Evolutionary conservation across 495 filamentous ascomycete genomes (phyloP).

Genomic region (Cladorrhinum samala): DNA sequence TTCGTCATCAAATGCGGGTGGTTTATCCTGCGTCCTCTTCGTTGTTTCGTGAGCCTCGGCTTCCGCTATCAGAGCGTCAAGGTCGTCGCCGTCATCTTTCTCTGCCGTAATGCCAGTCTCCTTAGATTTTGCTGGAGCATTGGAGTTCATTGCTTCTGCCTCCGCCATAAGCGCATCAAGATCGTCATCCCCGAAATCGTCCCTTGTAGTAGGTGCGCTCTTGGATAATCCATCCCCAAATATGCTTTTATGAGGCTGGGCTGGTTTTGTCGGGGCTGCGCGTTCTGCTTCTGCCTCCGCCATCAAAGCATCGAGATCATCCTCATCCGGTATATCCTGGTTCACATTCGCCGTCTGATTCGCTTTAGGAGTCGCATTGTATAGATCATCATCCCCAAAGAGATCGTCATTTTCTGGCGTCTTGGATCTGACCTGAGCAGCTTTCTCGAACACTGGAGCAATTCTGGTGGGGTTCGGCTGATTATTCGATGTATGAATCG

Average conservation of each 20-base stretch:
- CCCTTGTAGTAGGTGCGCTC: neutral
- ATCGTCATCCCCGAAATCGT: slow-evolving; percentile 29
- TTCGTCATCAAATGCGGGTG: slow-evolving; percentile 13
- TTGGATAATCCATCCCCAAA: slow-evolving; percentile 19
- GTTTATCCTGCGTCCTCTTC: too few relatives aligned
- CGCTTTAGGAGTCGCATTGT: slow-evolving; percentile 33
- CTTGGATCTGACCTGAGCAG: slow-evolving; percentile 21
- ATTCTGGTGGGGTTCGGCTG: slow-evolving; percentile 32
- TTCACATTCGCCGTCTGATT: slow-evolving; percentile 1
- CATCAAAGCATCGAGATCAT: slow-evolving; percentile 47
- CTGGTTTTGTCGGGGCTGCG: slow-evolving; percentile 1
- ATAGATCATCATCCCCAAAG: slow-evolving; percentile 38
- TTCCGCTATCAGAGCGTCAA: slow-evolving; percentile 46
- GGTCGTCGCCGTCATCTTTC: slow-evolving; percentile 22
- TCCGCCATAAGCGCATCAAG: slow-evolving; percentile 44
- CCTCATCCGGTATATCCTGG: slow-evolving; percentile 37
- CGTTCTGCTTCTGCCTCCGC: slow-evolving; percentile 37
- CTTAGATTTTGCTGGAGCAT: neutral
- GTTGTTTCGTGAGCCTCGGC: slow-evolving; percentile 24
- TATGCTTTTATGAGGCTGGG: slow-evolving; percentile 5
- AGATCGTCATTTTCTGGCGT: slow-evolving; percentile 25
- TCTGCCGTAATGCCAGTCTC: neutral
- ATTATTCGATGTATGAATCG: slow-evolving; percentile 22
- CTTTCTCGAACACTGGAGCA: slow-evolving; percentile 45
- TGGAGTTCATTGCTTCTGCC: slow-evolving; percentile 26